A percentile compares a stretch with the other conserved stretches of the same genome.
These are phyloP conservation scores for Neurospora sp. DNA, from an alignment of 495 filamentous ascomycete genomes.

Conservation along the genomic window DNA sequence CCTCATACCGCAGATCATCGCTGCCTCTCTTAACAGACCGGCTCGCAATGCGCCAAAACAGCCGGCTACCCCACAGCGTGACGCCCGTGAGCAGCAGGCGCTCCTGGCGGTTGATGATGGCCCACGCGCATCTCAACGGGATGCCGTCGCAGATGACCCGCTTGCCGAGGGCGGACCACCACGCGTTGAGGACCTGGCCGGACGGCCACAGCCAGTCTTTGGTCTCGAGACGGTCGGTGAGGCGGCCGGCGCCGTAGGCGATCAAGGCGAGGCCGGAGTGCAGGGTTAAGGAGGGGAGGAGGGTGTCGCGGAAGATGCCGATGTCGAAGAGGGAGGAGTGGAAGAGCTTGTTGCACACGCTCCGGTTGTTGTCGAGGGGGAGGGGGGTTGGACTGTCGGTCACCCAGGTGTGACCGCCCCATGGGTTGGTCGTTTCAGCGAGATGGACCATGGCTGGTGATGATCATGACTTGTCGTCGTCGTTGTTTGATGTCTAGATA, in stretches of 20 bases:
- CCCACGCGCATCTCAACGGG: slow-evolving; percentile 31
- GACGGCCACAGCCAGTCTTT: slow-evolving; percentile 51
- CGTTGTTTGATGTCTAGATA: background rate
- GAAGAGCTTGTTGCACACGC: slow-evolving; percentile 10
- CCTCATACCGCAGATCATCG: slow-evolving; percentile 47
- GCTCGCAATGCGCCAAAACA: slow-evolving; percentile 41
- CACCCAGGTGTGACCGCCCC: slow-evolving; percentile 2
- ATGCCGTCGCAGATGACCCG: slow-evolving; percentile 28
- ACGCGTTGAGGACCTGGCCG: slow-evolving; percentile 44
- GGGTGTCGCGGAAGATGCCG: slow-evolving; percentile 41
- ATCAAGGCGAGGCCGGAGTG: slow-evolving; percentile 36
- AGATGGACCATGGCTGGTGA: slow-evolving; percentile 4
- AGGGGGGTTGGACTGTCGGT: background rate
- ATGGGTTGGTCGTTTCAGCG: slow-evolving; percentile 8
- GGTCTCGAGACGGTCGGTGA: slow-evolving; percentile 40
- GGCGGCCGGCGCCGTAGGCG: slow-evolving; percentile 35
- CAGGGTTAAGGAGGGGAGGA: slow-evolving; percentile 39
- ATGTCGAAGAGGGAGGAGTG: slow-evolving; percentile 27
- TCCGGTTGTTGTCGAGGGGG: background rate
- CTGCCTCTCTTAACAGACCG: slow-evolving; percentile 29
- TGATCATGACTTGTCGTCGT: background rate
- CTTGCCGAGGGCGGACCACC: slow-evolving; percentile 46
- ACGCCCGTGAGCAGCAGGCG: slow-evolving; percentile 42
- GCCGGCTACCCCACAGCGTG: slow-evolving; percentile 43
- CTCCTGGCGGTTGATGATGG: slow-evolving; percentile 36